Conservation (phyloP, 2,329 filamentous ascomycete genomes). For the Penicillium polonicum region DNA sequence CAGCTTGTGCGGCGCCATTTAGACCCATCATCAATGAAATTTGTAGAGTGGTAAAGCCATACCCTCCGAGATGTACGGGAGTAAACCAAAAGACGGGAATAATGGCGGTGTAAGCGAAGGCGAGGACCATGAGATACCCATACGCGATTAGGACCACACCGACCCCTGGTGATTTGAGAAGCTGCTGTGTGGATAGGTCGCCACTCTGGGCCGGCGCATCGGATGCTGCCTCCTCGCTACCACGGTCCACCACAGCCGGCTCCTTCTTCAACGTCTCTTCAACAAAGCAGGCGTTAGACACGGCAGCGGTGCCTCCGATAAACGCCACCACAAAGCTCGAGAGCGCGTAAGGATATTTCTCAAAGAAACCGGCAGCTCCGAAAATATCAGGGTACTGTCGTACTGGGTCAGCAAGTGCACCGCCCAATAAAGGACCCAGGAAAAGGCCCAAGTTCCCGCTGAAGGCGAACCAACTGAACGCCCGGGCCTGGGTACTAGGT, state of each 20-base stretch:
- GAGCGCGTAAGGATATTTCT: slow-evolving; percentile 65
- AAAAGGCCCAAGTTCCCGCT: slow-evolving; percentile 72
- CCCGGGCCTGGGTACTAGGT: slow-evolving; percentile 65
- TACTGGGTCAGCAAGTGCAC: slow-evolving; percentile 66
- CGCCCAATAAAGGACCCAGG: slow-evolving; percentile 65
- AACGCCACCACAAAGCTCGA: slow-evolving; percentile 58
- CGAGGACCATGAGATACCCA: slow-evolving; percentile 65
- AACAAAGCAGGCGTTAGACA: slow-evolving; percentile 56
- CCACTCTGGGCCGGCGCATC: slow-evolving; percentile 16
- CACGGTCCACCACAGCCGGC: neutral
- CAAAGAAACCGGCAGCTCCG: slow-evolving; percentile 56
- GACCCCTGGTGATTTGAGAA: slow-evolving; percentile 65
- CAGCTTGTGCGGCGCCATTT: slow-evolving; percentile 64
- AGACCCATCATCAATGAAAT: slow-evolving; percentile 67
- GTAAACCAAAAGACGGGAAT: slow-evolving; percentile 69
- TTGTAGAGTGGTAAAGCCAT: slow-evolving; percentile 59
- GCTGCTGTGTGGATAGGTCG: slow-evolving; percentile 34
- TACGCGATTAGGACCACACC: slow-evolving; percentile 65
- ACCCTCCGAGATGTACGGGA: slow-evolving; percentile 60
- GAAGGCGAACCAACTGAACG: slow-evolving; percentile 77
- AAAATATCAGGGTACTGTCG: slow-evolving; percentile 62
- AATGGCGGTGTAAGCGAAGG: slow-evolving; percentile 69
- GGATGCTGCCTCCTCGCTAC: slow-evolving; percentile 1
- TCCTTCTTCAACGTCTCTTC: slow-evolving; percentile 55
- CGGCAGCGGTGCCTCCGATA: slow-evolving; percentile 52